A percentile compares a stretch with the other conserved stretches of the same genome.
phyloP scores from a whole-genome alignment of 1,284 basidiomycete genomes.

The Ceratobasidium sp. region DNA sequence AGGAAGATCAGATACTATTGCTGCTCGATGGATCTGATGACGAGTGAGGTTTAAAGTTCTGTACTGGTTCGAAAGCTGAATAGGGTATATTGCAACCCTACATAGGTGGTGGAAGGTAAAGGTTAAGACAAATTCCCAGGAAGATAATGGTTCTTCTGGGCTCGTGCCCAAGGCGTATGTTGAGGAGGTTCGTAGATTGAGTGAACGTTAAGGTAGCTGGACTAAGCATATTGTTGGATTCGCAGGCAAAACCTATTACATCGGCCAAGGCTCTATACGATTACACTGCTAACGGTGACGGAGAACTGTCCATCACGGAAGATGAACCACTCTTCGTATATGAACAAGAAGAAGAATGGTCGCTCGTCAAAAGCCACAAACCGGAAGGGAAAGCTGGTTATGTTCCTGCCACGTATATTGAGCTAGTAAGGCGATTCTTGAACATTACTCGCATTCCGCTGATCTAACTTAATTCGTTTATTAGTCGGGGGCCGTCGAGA shows the following conservation, averaged over 20 bases:
- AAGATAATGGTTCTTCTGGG: conserved; percentile 78
- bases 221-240: background rate
- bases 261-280: conserved; percentile 87
- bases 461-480: background rate
- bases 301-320: conserved; percentile 86
- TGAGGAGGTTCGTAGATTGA: conserved; percentile 76
- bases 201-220: background rate
- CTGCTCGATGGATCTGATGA: conserved; percentile 90
- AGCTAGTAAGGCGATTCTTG: conserved; percentile 64
- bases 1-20: conserved; percentile 90
- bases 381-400: conserved; percentile 80
- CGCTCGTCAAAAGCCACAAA: conserved; percentile 75
- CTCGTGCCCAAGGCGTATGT: conserved; percentile 92
- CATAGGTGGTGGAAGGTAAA: conserved; percentile 94
- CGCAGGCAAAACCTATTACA: conserved; percentile 75
- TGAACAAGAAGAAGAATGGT: conserved; percentile 90
- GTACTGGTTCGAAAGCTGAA: background rate
- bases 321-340: conserved; percentile 82
- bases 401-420: conserved; percentile 92
- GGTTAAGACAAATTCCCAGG: conserved; percentile 76
- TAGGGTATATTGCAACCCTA: conserved; percentile 3
- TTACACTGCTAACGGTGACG: conserved; percentile 84
- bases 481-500: conserved; percentile 45
- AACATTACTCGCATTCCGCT: background rate
- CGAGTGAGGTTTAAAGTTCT: conserved; percentile 71